Conservation (phyloP, 768 basidiomycete species). For the Arthromyces matolae region DNA sequence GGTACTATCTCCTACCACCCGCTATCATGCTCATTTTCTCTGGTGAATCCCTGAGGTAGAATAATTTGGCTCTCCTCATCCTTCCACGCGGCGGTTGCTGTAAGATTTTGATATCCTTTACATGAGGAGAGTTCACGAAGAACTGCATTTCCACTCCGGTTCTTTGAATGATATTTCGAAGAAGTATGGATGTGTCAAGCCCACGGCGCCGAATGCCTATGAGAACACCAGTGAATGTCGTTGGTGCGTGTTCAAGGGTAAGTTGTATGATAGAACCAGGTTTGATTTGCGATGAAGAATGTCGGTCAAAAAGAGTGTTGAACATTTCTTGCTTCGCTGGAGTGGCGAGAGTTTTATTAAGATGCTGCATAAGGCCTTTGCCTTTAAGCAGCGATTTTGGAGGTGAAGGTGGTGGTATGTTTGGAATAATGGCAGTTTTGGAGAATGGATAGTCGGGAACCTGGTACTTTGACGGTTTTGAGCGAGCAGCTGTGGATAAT, state of each 20-base stretch:
- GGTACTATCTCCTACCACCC: conserved; percentile 35
- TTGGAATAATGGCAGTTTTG: conserved; percentile 54
- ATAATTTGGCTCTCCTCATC: conserved; percentile 76
- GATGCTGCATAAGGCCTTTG: conserved; percentile 75
- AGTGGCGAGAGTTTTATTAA: conserved; percentile 60
- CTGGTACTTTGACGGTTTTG: conserved; percentile 15
- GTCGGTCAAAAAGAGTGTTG: conserved; percentile 64
- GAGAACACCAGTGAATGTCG: conserved; percentile 85
- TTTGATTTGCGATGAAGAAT: conserved; percentile 61
- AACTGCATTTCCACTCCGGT: conserved; percentile 94
- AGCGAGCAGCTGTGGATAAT: conserved; percentile 41
- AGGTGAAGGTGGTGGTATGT: conserved; percentile 39
- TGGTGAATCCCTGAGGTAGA: conserved; percentile 77
- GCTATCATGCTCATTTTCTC: conserved; percentile 81
- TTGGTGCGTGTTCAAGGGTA: conserved; percentile 72
- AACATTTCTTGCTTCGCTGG: conserved; percentile 71
- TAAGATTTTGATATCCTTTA: conserved; percentile 84
- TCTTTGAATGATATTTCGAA: conserved; percentile 88
- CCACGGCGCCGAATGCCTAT: conserved; percentile 81
- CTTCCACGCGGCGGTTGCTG: conserved; percentile 58
- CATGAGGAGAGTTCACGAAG: conserved; percentile 78
- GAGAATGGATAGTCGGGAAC: conserved; percentile 63
- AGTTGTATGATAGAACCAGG: conserved; percentile 89
- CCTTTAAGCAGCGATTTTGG: conserved; percentile 52
- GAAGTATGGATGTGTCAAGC: conserved; percentile 79